These are phyloP conservation scores for Phlebiopsis gigantea DNA, from an alignment of 768 basidiomycete genomes.

Conservation along the genomic window DNA sequence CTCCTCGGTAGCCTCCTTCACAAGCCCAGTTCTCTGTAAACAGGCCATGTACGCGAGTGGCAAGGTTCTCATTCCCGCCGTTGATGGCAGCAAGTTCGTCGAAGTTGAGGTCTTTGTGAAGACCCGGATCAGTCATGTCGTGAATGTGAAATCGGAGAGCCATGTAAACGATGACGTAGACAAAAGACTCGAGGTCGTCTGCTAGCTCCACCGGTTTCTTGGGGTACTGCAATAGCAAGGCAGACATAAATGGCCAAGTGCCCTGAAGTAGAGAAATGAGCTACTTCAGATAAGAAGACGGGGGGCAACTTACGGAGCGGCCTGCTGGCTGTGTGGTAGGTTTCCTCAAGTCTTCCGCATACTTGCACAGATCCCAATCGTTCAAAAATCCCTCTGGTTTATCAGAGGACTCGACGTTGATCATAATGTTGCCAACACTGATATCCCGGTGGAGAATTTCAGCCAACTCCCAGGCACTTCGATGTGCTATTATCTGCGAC, in stretches of 20 bases:
- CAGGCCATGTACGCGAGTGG: too few relatives aligned
- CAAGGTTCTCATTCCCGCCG: too few relatives aligned
- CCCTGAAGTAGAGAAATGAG: slow-evolving; percentile 8
- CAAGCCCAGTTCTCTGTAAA: too few relatives aligned
- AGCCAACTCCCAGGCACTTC: slow-evolving; percentile 2
- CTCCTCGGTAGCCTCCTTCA: too few relatives aligned
- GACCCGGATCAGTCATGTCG: too few relatives aligned
- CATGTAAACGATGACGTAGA: slow-evolving; percentile 6
- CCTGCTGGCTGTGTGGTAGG: background rate
- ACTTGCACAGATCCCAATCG: slow-evolving; percentile 14
- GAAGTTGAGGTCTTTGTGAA: too few relatives aligned
- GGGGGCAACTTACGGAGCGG: background rate
- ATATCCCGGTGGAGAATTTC: slow-evolving; percentile 5
- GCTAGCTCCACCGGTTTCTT: background rate
- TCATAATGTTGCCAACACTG: slow-evolving; percentile 7
- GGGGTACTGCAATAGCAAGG: slow-evolving; percentile 1
- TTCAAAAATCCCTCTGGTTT: slow-evolving; percentile 1
- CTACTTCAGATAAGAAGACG: background rate
- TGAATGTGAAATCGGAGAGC: background rate
- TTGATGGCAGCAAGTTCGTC: too few relatives aligned
- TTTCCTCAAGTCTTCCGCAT: background rate
- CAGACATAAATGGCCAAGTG: slow-evolving; percentile 18
- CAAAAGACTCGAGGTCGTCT: slow-evolving; percentile 19
- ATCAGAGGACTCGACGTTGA: background rate
- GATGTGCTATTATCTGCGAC: background rate